Conservation (phyloP, 352 stramenopile genomes). For the Globisporangium cylindrosporum region DNA sequence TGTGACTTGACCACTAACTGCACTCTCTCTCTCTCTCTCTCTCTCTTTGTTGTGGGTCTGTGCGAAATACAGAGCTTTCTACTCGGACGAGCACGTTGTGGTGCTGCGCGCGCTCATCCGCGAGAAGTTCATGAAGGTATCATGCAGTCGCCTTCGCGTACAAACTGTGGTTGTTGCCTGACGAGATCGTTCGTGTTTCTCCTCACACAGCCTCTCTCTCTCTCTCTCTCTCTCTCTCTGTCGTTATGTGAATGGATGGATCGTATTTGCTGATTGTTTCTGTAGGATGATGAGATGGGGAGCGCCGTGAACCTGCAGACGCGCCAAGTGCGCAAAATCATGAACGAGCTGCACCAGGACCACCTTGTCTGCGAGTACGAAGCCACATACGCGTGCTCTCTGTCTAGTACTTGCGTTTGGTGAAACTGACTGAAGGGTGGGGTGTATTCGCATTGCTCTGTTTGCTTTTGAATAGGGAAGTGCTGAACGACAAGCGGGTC, state of each 20-base stretch:
- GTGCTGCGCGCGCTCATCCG: slow-evolving; percentile 81
- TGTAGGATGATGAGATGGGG: slow-evolving; percentile 85
- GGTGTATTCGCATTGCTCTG: not conserved
- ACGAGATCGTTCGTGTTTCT: not conserved
- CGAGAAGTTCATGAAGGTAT: slow-evolving; percentile 87
- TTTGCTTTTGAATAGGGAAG: slow-evolving; percentile 42
- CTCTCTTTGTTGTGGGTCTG: not conserved
- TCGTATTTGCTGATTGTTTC: not conserved
- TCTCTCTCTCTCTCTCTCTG: not conserved
- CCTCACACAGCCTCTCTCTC: not conserved
- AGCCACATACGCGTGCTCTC: not conserved
- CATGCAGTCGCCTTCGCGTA: not conserved
- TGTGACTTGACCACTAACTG: not conserved
- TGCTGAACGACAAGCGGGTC: slow-evolving; percentile 83
- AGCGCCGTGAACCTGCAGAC: slow-evolving; percentile 87
- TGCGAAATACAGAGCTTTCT: slow-evolving; percentile 63
- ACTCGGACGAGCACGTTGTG: slow-evolving; percentile 86
- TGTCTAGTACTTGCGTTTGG: not conserved
- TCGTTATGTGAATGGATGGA: not conserved
- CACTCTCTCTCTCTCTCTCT: not conserved
- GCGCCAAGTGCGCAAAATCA: slow-evolving; percentile 87
- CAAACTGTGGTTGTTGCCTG: not conserved
- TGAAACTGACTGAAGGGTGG: not conserved
- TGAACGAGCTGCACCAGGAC: slow-evolving; percentile 86
- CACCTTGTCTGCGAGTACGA: slow-evolving; percentile 82